Evolutionary conservation across 1,139 yeast genomes (phyloP).

Genomic region (Entelexis sorbosivorans): DNA sequence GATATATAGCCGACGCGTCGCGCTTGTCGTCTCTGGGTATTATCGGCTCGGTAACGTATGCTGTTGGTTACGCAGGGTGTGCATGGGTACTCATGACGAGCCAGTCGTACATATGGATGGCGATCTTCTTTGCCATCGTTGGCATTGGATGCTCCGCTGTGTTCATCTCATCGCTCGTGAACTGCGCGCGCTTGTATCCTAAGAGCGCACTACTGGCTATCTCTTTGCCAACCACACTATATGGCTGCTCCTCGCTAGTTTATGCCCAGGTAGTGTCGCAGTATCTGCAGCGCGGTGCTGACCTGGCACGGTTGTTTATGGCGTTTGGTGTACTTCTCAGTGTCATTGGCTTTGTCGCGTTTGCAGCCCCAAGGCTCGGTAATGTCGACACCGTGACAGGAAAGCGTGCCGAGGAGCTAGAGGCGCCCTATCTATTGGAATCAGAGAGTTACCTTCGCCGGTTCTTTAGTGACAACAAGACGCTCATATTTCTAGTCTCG

Average conservation of each 20-base stretch:
- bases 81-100: slow-evolving; percentile 10
- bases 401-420: neutral
- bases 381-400: slow-evolving; percentile 11
- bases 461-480: slow-evolving; percentile 52
- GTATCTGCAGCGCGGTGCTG: slow-evolving; percentile 36
- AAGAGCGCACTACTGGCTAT: slow-evolving; percentile 67
- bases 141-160: slow-evolving; percentile 77
- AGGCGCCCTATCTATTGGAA: neutral
- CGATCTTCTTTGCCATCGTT: slow-evolving; percentile 41
- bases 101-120: slow-evolving; percentile 29
- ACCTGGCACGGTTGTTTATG: slow-evolving; percentile 42
- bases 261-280: slow-evolving; percentile 30
- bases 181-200: slow-evolving; percentile 78
- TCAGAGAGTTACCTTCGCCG: slow-evolving; percentile 12
- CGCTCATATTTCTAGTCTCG: slow-evolving; percentile 53
- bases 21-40: slow-evolving; percentile 70
- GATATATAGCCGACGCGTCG: slow-evolving; percentile 70
- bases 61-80: slow-evolving; percentile 50
- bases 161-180: slow-evolving; percentile 64
- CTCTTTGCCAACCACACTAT: slow-evolving; percentile 76
- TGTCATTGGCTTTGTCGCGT: slow-evolving; percentile 26
- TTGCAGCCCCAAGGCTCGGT: slow-evolving; percentile 24
- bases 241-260: slow-evolving; percentile 67
- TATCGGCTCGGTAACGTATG: slow-evolving; percentile 50
- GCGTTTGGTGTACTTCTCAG: slow-evolving; percentile 42